These are phyloP conservation scores for Orbilia ellipsospora DNA, from an alignment of 2,329 filamentous ascomycete species.

Conservation along the genomic window DNA sequence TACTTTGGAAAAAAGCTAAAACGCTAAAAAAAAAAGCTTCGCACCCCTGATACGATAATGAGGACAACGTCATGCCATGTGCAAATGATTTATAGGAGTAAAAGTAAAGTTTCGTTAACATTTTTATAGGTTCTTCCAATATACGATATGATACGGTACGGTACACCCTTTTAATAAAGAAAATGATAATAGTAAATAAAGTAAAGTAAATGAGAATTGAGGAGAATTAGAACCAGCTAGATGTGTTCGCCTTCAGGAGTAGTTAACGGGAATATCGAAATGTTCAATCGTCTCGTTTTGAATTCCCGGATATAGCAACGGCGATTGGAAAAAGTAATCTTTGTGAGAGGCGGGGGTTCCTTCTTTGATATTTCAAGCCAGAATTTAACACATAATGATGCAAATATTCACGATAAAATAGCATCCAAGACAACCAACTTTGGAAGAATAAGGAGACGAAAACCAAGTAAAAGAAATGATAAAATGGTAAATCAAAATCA, in stretches of 20 bases:
- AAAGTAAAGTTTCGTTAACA: no score
- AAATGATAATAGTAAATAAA: conserved; percentile 9
- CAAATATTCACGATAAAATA: conserved; percentile 30
- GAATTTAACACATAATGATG: conserved; percentile 1
- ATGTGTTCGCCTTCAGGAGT: no score
- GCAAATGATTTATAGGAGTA: no score
- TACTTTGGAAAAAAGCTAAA: background rate
- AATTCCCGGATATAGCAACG: no score
- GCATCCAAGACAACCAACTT: conserved; percentile 28
- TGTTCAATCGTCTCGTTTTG: no score
- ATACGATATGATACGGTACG: background rate
- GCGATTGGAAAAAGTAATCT: background rate
- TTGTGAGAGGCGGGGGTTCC: conserved; percentile 32
- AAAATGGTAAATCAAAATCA: background rate
- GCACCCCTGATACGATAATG: conserved; percentile 44
- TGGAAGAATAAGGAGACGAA: conserved; percentile 5
- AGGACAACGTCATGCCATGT: conserved; percentile 50
- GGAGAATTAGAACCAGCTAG: conserved; percentile 15
- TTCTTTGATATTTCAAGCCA: conserved; percentile 14
- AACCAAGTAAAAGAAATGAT: conserved; percentile 8
- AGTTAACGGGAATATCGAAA: no score
- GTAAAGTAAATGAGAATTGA: conserved; percentile 6
- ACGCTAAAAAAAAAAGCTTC: conserved; percentile 5
- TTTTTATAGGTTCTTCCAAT: background rate
- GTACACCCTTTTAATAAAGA: conserved; percentile 22